Conservation (phyloP, 805 yeast species). For the Wilhelminamyces savonicus region DNA sequence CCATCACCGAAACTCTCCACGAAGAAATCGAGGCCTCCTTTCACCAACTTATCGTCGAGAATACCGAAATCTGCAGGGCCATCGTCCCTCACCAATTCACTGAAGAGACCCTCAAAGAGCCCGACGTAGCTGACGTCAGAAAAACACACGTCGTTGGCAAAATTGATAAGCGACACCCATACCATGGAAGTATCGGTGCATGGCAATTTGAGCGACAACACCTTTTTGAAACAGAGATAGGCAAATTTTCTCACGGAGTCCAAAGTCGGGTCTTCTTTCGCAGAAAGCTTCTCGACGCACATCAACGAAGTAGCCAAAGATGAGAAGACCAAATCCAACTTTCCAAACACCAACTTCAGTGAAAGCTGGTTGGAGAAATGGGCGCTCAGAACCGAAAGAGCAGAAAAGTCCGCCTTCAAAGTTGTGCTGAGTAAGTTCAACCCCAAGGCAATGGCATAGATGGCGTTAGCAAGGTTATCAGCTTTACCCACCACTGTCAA, state of each 20-base stretch:
- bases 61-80: conserved; percentile 1
- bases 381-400: conserved; percentile 4
- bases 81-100: conserved; percentile 6
- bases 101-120: conserved; percentile 13
- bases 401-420: conserved; percentile 11
- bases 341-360: conserved; percentile 6
- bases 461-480: conserved; percentile 2
- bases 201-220: conserved; percentile 6
- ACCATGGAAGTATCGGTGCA: conserved; percentile 8
- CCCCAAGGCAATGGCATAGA: conserved; percentile 3
- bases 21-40: conserved; percentile 18
- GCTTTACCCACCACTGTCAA: not conserved
- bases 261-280: conserved; percentile 1
- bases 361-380: conserved; percentile 2
- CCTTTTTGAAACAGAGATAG: conserved; percentile 3
- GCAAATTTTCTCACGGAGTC: conserved; percentile 1
- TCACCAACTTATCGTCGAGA: conserved; percentile 12
- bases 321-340: conserved; percentile 11
- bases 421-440: conserved; percentile 4
- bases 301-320: conserved; percentile 10
- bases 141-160: conserved; percentile 25
- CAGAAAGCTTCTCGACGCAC: conserved; percentile 2
- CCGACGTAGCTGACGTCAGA: conserved; percentile 16
- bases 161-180: conserved; percentile 24
- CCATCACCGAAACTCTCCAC: conserved; percentile 13